Evolutionary conservation across 176 grass and related monocot genomes (phyloP).

Genomic region (Dendrocalamus sinicus): DNA sequence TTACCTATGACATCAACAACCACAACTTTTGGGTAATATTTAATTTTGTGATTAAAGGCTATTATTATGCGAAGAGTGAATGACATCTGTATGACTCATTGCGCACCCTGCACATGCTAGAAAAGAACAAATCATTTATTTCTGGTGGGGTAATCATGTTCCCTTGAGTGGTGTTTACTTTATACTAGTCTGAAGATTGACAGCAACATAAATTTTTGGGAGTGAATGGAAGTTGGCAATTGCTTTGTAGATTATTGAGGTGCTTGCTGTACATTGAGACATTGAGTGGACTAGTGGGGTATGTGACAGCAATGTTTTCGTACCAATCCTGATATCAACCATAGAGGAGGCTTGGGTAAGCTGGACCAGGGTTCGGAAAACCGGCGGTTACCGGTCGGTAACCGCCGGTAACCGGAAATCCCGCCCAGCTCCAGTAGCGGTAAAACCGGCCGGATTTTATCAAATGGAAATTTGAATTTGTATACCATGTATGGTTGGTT

Average conservation of each 20-base stretch:
- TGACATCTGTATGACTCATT: constrained; percentile 32
- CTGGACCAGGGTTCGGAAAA: neutral
- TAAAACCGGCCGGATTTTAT: too few relatives aligned
- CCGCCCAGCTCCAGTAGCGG: too few relatives aligned
- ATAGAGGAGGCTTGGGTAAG: neutral
- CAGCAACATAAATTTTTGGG: constrained; percentile 1
- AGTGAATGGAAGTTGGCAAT: neutral
- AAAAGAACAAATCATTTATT: constrained; percentile 45
- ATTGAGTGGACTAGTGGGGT: constrained; percentile 1
- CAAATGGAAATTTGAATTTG: too few relatives aligned
- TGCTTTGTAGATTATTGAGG: neutral
- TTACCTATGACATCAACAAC: too few relatives aligned
- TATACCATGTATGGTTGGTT: too few relatives aligned
- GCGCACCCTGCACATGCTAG: constrained; percentile 20
- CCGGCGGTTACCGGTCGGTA: too few relatives aligned
- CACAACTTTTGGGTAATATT: neutral
- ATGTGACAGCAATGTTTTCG: neutral
- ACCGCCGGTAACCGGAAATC: too few relatives aligned
- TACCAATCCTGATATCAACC: neutral
- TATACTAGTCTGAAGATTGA: too few relatives aligned
- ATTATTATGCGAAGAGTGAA: constrained; percentile 15
- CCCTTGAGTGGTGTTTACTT: constrained; percentile 37
- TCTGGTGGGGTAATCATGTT: constrained; percentile 37
- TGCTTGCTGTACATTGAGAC: neutral
- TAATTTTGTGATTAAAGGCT: constrained; percentile 15